Evolutionary conservation across 2,329 filamentous ascomycete species (phyloP), one percentile per base, ranked within the genome.

Genomic region (Chalaropsis ovoidea): DNA sequence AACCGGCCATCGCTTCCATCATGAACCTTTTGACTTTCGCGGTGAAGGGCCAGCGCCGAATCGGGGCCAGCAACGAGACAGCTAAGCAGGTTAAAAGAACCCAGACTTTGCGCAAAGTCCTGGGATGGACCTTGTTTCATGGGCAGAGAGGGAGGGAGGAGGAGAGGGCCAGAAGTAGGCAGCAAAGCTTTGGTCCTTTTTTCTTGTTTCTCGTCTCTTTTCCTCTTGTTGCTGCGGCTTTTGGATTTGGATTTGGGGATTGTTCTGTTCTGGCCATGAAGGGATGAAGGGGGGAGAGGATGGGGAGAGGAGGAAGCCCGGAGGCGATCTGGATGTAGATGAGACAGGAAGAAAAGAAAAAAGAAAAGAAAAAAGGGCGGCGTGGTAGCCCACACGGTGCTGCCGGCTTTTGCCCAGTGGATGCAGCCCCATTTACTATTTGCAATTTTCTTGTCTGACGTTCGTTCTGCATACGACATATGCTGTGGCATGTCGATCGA

Each of bases 61-160:
- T n/a, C 31, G 6, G 6, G 31, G 31, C 31, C 31, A 31, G 31
- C 31, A 31, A 31, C 31, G 2, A 31, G 31, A 31, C 31, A 31
- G 31, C 31, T 31, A 31, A 31, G 31, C 31, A 31, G 31, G 31
- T 31, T 31, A 31, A 31, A 31, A 31, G 31, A 31, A 31, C 31
- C 31, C 31, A 31, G n/a, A 10, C 45, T 49, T 19, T 13, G 45
- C 45, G n/a, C 5, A 2, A 56, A 10, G 15, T 56, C 52, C 52
- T 56, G 22, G 52, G 52, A 56, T 56, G 24, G 52, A 27, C 52
- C 52, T 56, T 56, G 52, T 56, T 56, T 35, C 2, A 19, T 8
- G 22, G 17, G 17, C 17, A 43, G 42, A n/a, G 22, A 43, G 15
- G 5, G 19, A 24, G 22, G 60, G 22, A n/a, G 22, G 13, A 42